phyloP scores from a whole-genome alignment of 2,329 filamentous ascomycete genomes.

The Stenocarpella maydis region DNA sequence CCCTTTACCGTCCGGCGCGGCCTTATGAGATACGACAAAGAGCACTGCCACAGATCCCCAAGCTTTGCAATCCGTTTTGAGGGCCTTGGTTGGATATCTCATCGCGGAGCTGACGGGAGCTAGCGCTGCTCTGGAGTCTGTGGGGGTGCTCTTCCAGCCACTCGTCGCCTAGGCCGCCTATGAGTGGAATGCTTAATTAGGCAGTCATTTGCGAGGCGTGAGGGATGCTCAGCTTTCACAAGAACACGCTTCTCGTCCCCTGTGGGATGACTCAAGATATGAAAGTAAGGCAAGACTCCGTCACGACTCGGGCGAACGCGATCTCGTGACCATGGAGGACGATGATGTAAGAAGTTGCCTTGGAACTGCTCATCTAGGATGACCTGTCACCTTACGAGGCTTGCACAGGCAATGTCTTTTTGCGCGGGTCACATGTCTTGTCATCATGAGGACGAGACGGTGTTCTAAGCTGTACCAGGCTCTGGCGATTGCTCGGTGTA shows the following conservation, averaged over 20 bases:
- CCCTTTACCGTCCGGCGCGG: neutral
- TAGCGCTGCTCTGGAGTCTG: neutral
- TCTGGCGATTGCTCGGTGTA: neutral
- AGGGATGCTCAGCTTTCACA: neutral
- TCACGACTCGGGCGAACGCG: neutral
- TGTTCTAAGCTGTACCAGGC: neutral
- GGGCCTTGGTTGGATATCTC: neutral
- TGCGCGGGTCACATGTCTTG: neutral
- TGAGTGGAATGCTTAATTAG: too few relatives aligned
- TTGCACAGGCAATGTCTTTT: neutral
- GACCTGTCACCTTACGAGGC: neutral
- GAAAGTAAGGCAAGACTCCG: neutral
- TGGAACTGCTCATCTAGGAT: neutral
- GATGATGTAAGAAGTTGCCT: constrained; percentile 14
- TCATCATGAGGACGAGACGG: neutral
- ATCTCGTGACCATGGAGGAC: neutral
- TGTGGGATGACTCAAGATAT: neutral
- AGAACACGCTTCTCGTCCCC: neutral
- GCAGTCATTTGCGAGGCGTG: neutral
- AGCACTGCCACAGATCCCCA: neutral
- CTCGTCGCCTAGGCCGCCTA: too few relatives aligned
- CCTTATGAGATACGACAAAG: too few relatives aligned
- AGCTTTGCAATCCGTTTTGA: too few relatives aligned
- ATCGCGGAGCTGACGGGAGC: too few relatives aligned
- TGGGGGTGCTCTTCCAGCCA: neutral